These are phyloP conservation scores for Elsinoe australis DNA, from an alignment of 2,329 filamentous ascomycete genomes.

Conservation along the genomic window DNA sequence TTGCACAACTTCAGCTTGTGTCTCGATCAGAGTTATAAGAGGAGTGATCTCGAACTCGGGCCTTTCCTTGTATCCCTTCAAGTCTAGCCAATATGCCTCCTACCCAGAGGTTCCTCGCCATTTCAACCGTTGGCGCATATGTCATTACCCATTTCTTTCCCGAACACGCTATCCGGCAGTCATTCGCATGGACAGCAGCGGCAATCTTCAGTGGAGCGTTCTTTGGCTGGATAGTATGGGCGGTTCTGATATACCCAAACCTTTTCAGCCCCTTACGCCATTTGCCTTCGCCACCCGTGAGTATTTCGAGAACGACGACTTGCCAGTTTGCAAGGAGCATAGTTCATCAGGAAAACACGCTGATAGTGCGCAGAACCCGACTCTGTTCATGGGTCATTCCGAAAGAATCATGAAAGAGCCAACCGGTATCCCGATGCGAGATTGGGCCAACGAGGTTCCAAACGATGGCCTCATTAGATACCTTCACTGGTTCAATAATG, in stretches of 20 bases:
- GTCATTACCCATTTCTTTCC: not conserved
- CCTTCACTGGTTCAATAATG: slow-evolving; percentile 40
- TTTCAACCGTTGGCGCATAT: slow-evolving; percentile 6
- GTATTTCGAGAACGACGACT: too few species aligned
- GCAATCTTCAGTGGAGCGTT: slow-evolving; percentile 36
- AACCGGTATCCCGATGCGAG: slow-evolving; percentile 38
- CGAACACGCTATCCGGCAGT: slow-evolving; percentile 15
- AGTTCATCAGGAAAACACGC: not conserved
- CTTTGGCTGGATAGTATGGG: slow-evolving; percentile 34
- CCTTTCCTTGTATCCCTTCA: too few species aligned
- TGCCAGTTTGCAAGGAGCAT: not conserved
- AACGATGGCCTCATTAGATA: slow-evolving; percentile 52
- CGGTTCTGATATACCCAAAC: slow-evolving; percentile 49
- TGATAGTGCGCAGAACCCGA: slow-evolving; percentile 22
- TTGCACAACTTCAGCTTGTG: not conserved
- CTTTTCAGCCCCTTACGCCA: slow-evolving; percentile 52
- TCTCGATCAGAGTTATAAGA: too few species aligned
- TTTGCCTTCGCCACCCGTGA: slow-evolving; percentile 47
- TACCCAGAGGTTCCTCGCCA: slow-evolving; percentile 3
- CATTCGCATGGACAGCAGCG: slow-evolving; percentile 34
- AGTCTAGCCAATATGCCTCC: slow-evolving; percentile 7
- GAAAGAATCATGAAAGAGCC: slow-evolving; percentile 36
- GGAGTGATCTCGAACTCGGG: too few species aligned
- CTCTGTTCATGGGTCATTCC: slow-evolving; percentile 38
- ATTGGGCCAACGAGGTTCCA: slow-evolving; percentile 47